phyloP scores from a whole-genome alignment of 2,329 filamentous ascomycete genomes.

The Ceratocystis diversiconidia region DNA sequence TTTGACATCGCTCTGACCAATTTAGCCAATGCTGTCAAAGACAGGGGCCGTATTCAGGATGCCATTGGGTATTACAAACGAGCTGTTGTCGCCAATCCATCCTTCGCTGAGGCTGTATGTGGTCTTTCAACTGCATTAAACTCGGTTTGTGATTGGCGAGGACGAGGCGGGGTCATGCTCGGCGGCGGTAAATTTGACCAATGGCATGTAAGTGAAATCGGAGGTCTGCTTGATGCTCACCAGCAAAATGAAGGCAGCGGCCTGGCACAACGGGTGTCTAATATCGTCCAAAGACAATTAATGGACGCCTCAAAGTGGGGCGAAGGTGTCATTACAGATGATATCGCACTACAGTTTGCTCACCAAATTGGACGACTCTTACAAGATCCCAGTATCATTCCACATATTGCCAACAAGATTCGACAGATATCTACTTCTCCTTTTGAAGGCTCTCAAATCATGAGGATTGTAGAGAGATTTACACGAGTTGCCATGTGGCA shows the following conservation, averaged over 20 bases:
- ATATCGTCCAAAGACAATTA: conserved; percentile 80
- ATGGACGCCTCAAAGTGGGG: conserved; percentile 80
- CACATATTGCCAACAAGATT: conserved; percentile 31
- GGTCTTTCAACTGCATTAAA: conserved; percentile 89
- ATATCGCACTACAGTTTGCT: conserved; percentile 36
- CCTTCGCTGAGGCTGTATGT: conserved; percentile 94
- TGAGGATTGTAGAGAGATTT: conserved; percentile 72
- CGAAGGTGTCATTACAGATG: conserved; percentile 48
- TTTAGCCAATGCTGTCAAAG: conserved; percentile 92
- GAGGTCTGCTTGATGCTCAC: conserved; percentile 64
- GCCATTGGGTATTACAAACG: conserved; percentile 85
- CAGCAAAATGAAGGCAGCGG: conserved; percentile 50
- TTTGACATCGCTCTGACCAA: conserved; percentile 97
- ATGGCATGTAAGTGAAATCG: conserved; percentile 81
- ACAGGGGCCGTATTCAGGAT: conserved; percentile 81
- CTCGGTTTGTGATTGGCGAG: conserved; percentile 89
- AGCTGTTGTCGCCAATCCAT: conserved; percentile 79
- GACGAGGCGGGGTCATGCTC: conserved; percentile 72
- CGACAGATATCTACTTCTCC: conserved; percentile 54
- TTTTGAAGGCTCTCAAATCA: conserved; percentile 78
- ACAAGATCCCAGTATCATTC: conserved; percentile 24
- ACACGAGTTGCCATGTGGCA: conserved; percentile 64
- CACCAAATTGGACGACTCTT: conserved; percentile 33
- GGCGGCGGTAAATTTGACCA: conserved; percentile 61
- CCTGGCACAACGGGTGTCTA: conserved; percentile 78